Percentiles rank a stretch among this genome's conserved stretches.
Conservation (phyloP, 768 basidiomycete species). For the Leucocoprinus birnbaumii region DNA sequence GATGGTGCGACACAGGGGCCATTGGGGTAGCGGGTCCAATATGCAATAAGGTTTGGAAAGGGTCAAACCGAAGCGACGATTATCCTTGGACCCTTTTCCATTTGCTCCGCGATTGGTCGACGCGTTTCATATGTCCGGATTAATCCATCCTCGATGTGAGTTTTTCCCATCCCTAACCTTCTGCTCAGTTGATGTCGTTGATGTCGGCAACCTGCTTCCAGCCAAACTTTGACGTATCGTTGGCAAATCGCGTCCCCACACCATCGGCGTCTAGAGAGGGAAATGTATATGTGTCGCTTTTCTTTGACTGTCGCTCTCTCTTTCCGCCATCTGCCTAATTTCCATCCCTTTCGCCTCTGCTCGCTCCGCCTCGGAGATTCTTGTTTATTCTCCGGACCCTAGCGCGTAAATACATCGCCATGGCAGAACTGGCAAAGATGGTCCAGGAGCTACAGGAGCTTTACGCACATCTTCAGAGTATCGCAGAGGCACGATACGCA, state of each 20-base stretch:
- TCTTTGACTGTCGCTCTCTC: background rate
- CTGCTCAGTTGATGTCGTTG: conserved; percentile 1
- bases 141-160: background rate
- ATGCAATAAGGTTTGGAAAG: background rate
- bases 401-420: too few relatives aligned
- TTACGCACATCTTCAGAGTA: background rate
- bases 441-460: background rate
- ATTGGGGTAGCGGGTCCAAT: background rate
- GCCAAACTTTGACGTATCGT: background rate
- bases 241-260: background rate
- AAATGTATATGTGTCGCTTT: background rate
- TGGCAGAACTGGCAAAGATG: background rate
- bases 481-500: background rate
- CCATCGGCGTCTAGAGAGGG: background rate
- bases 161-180: conserved; percentile 2
- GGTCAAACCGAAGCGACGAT: background rate
- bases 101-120: background rate
- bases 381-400: too few relatives aligned
- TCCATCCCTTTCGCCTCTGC: background rate
- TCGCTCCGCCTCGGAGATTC: too few relatives aligned
- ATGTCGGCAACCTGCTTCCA: background rate
- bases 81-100: background rate
- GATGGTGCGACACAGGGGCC: too few relatives aligned
- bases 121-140: conserved; percentile 2
- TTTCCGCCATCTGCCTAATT: background rate